Evolutionary conservation across 1,284 basidiomycete genomes (phyloP).

Genomic region (Xerocomus minutiporus): DNA sequence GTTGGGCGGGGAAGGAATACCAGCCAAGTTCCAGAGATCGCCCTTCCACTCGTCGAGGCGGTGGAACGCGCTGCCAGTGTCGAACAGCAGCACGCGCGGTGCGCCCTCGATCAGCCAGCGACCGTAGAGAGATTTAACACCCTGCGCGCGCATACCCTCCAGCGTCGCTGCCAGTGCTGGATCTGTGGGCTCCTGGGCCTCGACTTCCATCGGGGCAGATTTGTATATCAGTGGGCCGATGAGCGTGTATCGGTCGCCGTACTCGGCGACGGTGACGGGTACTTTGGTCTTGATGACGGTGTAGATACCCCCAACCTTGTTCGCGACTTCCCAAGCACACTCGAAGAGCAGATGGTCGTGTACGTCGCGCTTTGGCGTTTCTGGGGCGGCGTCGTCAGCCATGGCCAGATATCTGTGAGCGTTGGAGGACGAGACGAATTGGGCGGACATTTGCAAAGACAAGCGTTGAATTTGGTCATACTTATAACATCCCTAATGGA

Average conservation of each 20-base stretch:
- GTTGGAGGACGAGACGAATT: neutral
- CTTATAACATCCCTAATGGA: constrained; percentile 15
- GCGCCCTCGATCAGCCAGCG: constrained; percentile 97
- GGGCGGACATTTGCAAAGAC: neutral
- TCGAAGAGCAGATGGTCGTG: constrained; percentile 80
- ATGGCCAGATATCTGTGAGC: constrained; percentile 10
- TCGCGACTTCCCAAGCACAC: constrained; percentile 91
- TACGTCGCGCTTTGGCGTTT: constrained; percentile 60
- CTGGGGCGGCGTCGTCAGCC: constrained; percentile 18
- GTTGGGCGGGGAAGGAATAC: constrained; percentile 92
- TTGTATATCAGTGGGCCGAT: constrained; percentile 97
- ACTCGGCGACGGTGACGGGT: constrained; percentile 93
- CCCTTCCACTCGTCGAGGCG: constrained; percentile 97
- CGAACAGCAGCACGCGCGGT: constrained; percentile 91
- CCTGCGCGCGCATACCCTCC: constrained; percentile 76
- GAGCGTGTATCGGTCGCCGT: constrained; percentile 87
- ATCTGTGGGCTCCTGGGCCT: constrained; percentile 81
- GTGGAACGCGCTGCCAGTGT: constrained; percentile 85
- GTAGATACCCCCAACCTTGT: constrained; percentile 98
- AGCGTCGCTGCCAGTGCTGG: constrained; percentile 68
- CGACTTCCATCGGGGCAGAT: constrained; percentile 97
- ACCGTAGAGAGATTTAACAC: constrained; percentile 93
- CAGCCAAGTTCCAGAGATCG: constrained; percentile 96
- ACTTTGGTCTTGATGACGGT: constrained; percentile 99
- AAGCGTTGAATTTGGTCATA: neutral